phyloP scores from a whole-genome alignment of 768 basidiomycete genomes.

The Tricholomella constricta region DNA sequence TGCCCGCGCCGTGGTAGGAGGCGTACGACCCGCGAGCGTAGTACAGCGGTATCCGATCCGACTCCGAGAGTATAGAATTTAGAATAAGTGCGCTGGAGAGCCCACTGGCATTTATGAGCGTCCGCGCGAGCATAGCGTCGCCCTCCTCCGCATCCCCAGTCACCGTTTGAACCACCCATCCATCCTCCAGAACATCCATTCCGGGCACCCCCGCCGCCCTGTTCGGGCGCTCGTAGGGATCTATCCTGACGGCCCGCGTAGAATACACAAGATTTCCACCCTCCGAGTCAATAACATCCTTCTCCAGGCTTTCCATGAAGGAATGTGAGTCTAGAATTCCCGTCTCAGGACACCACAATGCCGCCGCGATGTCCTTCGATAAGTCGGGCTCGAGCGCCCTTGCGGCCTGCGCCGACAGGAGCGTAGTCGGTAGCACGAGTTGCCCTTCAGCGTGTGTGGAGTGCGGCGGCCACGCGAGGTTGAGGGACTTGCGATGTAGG shows the following conservation, averaged over 20 bases:
- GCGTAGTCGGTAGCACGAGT: constrained; percentile 57
- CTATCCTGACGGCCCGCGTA: constrained; percentile 85
- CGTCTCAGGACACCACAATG: constrained; percentile 82
- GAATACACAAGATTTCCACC: constrained; percentile 72
- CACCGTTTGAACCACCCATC: constrained; percentile 88
- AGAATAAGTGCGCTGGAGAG: constrained; percentile 70
- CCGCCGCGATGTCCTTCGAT: constrained; percentile 65
- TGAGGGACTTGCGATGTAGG: constrained; percentile 63
- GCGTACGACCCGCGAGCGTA: constrained; percentile 88
- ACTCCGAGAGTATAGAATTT: constrained; percentile 64
- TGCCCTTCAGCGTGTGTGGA: constrained; percentile 30
- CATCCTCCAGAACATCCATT: constrained; percentile 43
- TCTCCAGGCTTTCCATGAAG: constrained; percentile 81
- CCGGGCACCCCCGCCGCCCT: constrained; percentile 22
- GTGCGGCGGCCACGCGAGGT: constrained; percentile 52
- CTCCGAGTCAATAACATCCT: constrained; percentile 74
- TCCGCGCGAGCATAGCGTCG: constrained; percentile 72
- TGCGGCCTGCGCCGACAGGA: constrained; percentile 70
- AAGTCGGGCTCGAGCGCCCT: constrained; percentile 82
- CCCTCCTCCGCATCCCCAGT: constrained; percentile 47
- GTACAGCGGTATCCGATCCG: constrained; percentile 68
- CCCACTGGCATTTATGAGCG: constrained; percentile 82
- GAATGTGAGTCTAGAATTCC: constrained; percentile 90
- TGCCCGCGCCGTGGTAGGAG: constrained; percentile 80
- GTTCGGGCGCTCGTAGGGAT: constrained; percentile 47